These are phyloP conservation scores for Albifimbria verrucaria DNA, from an alignment of 2,329 filamentous ascomycete genomes.

Conservation along the genomic window DNA sequence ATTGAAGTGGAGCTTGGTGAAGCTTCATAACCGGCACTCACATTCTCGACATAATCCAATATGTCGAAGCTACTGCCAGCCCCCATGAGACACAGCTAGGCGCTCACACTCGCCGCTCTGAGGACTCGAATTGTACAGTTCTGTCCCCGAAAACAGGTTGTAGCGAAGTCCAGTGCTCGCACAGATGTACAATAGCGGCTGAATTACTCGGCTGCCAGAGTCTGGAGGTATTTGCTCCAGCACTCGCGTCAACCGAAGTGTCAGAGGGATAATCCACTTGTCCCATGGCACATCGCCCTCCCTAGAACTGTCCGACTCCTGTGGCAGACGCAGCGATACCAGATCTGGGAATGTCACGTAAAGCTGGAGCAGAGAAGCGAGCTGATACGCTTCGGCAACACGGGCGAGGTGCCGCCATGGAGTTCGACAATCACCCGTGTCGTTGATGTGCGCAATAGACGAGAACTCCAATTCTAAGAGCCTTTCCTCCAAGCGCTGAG, in stretches of 20 bases:
- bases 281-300: conserved; percentile 28
- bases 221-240: conserved; percentile 30
- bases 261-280: conserved; percentile 32
- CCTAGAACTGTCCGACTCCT: conserved; percentile 8
- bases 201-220: conserved; percentile 33
- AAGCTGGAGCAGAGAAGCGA: conserved; percentile 33
- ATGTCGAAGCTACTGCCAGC: conserved; percentile 8
- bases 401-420: conserved; percentile 26
- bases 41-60: too few relatives aligned
- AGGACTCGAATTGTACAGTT: too few relatives aligned
- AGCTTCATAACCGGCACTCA: too few relatives aligned
- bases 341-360: conserved; percentile 36
- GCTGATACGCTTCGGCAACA: conserved; percentile 34
- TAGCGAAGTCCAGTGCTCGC: conserved; percentile 31
- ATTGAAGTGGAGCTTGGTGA: too few relatives aligned
- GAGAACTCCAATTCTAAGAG: conserved; percentile 27
- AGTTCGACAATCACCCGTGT: conserved; percentile 24
- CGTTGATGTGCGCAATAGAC: conserved; percentile 13
- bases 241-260: conserved; percentile 27
- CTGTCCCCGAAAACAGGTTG: too few relatives aligned
- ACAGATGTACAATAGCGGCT: conserved; percentile 33
- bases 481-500: conserved; percentile 29
- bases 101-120: too few relatives aligned
- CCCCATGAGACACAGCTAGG: conserved; percentile 7
- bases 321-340: conserved; percentile 24